A percentile compares a stretch with the other conserved stretches of the same genome.
Conservation (phyloP, 352 stramenopile species). For the Phytopythium aichiense region DNA sequence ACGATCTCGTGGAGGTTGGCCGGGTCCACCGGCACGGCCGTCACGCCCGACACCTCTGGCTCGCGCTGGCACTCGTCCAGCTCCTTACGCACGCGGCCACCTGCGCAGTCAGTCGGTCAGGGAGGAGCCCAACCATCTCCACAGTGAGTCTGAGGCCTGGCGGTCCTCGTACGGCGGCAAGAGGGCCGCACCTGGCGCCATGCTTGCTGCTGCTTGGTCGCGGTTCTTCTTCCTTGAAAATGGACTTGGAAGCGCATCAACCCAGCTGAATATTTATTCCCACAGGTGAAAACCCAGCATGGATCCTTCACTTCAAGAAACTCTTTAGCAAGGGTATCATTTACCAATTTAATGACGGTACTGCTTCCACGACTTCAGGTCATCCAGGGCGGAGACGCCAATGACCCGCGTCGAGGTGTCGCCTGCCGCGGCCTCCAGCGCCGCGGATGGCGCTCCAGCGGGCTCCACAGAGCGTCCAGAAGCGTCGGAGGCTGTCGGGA, state of each 20-base stretch:
- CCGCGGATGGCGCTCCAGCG: background rate
- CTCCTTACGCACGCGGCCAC: conserved; percentile 81
- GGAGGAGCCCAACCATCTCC: background rate
- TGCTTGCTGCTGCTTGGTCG: background rate
- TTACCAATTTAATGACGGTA: background rate
- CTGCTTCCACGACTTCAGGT: background rate
- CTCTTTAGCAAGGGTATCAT: background rate
- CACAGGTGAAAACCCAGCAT: background rate
- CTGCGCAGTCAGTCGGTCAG: conserved; percentile 11
- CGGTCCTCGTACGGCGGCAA: background rate
- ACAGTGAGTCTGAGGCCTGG: background rate
- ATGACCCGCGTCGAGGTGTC: background rate
- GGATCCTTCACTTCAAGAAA: background rate
- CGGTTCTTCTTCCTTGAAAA: background rate
- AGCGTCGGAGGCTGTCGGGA: background rate
- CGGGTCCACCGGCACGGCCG: conserved; percentile 36
- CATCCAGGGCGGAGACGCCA: too few species aligned
- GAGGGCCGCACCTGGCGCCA: conserved; percentile 4
- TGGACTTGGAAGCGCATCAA: background rate
- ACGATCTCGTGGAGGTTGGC: conserved; percentile 25
- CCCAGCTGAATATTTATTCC: background rate
- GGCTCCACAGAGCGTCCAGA: background rate
- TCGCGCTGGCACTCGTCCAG: conserved; percentile 86
- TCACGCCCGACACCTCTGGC: conserved; percentile 77
- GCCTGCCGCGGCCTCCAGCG: background rate